These are phyloP conservation scores for Candida michaelii DNA, from an alignment of 805 yeast species.

Conservation along the genomic window DNA sequence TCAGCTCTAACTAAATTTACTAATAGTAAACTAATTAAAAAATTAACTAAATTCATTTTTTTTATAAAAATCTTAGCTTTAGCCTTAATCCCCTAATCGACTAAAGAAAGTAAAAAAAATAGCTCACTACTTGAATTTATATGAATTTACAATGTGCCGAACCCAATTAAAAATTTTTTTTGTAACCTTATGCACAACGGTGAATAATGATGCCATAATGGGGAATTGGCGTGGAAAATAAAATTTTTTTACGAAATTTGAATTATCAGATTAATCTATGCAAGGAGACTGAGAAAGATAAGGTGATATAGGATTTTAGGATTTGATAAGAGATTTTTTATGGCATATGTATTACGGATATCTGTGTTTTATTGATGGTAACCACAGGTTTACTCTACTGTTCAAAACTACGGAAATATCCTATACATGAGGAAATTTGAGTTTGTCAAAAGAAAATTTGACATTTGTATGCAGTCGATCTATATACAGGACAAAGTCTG, in stretches of 20 bases:
- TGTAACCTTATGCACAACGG: background rate
- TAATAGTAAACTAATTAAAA: constrained; percentile 10
- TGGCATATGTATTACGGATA: no score
- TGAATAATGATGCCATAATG: constrained; percentile 2
- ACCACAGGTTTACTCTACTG: no score
- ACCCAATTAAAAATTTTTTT: constrained; percentile 1
- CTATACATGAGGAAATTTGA: background rate
- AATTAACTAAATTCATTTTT: constrained; percentile 2
- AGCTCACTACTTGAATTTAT: constrained; percentile 4
- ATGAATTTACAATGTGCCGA: background rate
- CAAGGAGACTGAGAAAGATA: constrained; percentile 4
- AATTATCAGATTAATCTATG: constrained; percentile 8
- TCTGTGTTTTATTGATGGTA: no score
- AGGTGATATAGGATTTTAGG: background rate
- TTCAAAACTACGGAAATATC: no score
- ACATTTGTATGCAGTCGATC: background rate
- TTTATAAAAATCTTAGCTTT: background rate
- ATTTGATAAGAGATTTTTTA: no score
- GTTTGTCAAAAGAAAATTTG: background rate
- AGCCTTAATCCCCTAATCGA: constrained; percentile 6
- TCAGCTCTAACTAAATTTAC: constrained; percentile 19
- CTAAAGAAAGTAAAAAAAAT: constrained; percentile 7
- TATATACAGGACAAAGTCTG: background rate
- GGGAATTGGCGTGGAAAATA: background rate
- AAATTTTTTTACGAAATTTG: constrained; percentile 1